Evolutionary conservation across 2,329 filamentous ascomycete genomes (phyloP).

Genomic region (Diaporthe amygdali): DNA sequence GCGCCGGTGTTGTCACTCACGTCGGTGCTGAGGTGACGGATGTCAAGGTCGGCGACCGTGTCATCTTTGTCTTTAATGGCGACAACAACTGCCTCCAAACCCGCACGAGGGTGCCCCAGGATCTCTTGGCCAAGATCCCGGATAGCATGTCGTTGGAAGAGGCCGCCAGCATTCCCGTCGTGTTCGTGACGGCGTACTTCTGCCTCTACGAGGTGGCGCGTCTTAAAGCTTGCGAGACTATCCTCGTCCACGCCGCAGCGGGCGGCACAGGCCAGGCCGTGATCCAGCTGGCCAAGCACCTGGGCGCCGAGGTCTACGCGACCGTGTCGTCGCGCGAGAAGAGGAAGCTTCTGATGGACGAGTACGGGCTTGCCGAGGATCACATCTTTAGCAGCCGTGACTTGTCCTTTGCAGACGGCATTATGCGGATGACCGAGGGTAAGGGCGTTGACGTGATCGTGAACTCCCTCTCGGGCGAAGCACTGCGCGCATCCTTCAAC

Average conservation of each 20-base stretch:
- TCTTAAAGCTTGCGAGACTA: constrained; percentile 28
- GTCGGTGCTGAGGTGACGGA: constrained; percentile 18
- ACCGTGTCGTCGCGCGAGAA: constrained; percentile 38
- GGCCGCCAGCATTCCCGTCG: constrained; percentile 29
- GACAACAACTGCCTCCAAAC: constrained; percentile 21
- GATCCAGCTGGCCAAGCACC: constrained; percentile 19
- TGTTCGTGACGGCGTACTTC: constrained; percentile 35
- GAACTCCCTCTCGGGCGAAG: constrained; percentile 36
- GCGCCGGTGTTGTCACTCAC: constrained; percentile 31
- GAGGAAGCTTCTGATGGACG: constrained; percentile 32
- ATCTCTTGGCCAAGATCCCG: constrained; percentile 24
- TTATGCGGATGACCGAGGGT: constrained; percentile 25
- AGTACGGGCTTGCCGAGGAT: constrained; percentile 34
- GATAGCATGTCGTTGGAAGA: constrained; percentile 23
- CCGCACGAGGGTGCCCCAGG: constrained; percentile 13
- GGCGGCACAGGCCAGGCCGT: constrained; percentile 26
- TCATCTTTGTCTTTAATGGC: constrained; percentile 13
- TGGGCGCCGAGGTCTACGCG: constrained; percentile 35
- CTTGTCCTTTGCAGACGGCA: constrained; percentile 32
- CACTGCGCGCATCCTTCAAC: constrained; percentile 36
- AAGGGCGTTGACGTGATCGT: constrained; percentile 33
- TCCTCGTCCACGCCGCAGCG: constrained; percentile 33
- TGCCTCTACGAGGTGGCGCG: constrained; percentile 30
- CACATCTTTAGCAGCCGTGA: constrained; percentile 38
- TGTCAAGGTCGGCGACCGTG: constrained; percentile 22